Percentiles rank a stretch among this genome's conserved stretches.
These are phyloP conservation scores for Crithidia expoeki DNA, from an alignment of 208 protist species.

Conservation along the genomic window DNA sequence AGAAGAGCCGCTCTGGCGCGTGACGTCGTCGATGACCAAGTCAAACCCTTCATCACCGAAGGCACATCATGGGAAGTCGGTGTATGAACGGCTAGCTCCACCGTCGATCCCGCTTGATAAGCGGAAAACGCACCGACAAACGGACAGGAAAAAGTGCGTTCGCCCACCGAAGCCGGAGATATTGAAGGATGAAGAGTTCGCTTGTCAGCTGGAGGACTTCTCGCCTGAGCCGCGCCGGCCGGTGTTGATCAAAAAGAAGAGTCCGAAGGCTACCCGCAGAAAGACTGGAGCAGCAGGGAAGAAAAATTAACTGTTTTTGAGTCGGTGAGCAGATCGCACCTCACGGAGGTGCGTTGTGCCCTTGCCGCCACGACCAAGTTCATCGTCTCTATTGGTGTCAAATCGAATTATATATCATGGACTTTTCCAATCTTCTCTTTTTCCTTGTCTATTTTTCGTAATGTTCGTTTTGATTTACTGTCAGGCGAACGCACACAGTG, in stretches of 20 bases:
- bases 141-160: slow-evolving; percentile 15
- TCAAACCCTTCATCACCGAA: not conserved
- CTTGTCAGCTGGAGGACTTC: slow-evolving; percentile 20
- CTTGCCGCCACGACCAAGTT: not conserved
- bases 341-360: not conserved
- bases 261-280: slow-evolving; percentile 5
- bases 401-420: not conserved
- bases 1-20: slow-evolving; percentile 15
- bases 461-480: not conserved
- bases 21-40: slow-evolving; percentile 6
- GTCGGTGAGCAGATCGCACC: not conserved
- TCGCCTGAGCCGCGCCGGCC: slow-evolving; percentile 15
- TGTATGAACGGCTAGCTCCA: slow-evolving; percentile 23
- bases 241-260: slow-evolving; percentile 16
- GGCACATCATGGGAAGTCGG: not conserved
- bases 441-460: not conserved
- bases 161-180: slow-evolving; percentile 22
- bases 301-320: not conserved
- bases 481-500: too few species aligned
- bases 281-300: not conserved
- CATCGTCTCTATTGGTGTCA: not conserved
- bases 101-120: slow-evolving; percentile 14
- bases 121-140: slow-evolving; percentile 6
- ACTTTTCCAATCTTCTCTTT: not conserved
- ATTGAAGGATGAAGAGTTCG: slow-evolving; percentile 28